Conservation (phyloP, 208 protist species). For the Acanthamoeba lenticulata region DNA sequence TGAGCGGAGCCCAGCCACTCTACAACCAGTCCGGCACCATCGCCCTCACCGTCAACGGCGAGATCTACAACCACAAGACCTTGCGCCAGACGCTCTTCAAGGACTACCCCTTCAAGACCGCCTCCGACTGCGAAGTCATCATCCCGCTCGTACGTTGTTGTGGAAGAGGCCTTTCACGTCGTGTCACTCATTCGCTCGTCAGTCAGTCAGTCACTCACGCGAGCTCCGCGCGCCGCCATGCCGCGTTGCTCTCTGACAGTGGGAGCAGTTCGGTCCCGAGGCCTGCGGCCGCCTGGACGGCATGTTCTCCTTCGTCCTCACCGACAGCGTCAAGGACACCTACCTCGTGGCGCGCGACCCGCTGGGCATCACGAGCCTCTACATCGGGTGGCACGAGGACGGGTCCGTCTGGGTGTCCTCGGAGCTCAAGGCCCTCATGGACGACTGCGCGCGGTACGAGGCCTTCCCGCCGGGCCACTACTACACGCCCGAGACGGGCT, state of each 20-base stretch:
- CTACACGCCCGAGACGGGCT: conserved; percentile 75
- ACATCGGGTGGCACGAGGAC: conserved; percentile 83
- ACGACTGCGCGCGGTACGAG: conserved; percentile 86
- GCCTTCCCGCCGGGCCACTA: conserved; percentile 89
- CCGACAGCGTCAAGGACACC: conserved; percentile 76
- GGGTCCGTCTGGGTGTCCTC: conserved; percentile 89
- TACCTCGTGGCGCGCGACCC: conserved; percentile 89
- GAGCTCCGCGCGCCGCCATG: no score
- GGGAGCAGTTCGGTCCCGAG: conserved; percentile 82
- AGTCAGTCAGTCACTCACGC: background rate
- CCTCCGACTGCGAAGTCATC: conserved; percentile 91
- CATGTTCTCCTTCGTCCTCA: conserved; percentile 89
- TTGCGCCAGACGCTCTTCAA: conserved; percentile 75
- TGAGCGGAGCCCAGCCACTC: conserved; percentile 87
- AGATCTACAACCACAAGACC: conserved; percentile 93
- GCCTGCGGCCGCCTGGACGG: conserved; percentile 82
- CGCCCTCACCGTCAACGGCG: conserved; percentile 89
- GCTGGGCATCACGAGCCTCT: conserved; percentile 87
- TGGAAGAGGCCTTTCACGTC: no score
- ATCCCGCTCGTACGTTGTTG: no score
- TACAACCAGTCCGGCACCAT: conserved; percentile 71
- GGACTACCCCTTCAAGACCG: conserved; percentile 85
- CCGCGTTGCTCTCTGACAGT: no score
- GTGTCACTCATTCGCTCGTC: no score
- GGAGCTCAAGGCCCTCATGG: conserved; percentile 89